A percentile compares a stretch with the other conserved stretches of the same genome.
phyloP scores from a whole-genome alignment of 2,329 filamentous ascomycete species.

The Colletotrichum salicis region DNA sequence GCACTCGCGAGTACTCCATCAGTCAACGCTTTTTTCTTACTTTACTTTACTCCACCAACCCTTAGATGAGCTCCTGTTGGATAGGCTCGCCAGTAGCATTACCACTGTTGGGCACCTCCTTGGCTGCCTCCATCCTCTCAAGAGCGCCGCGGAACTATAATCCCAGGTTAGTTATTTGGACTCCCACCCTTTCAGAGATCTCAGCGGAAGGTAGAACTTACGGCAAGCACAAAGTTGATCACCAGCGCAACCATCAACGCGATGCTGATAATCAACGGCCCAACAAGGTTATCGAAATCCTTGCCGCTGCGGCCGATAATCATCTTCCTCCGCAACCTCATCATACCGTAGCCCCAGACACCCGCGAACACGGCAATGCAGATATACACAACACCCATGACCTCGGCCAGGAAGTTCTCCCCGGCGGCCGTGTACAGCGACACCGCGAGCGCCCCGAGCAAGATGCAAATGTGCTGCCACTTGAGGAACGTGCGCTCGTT shows the following conservation, averaged over 20 bases:
- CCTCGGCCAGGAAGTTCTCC: constrained; percentile 78
- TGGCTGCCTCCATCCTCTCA: constrained; percentile 14
- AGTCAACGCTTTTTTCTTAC: not conserved
- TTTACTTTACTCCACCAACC: not conserved
- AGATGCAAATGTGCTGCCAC: constrained; percentile 94
- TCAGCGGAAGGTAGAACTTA: constrained; percentile 49
- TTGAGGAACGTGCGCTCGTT: constrained; percentile 99
- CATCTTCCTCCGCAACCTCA: constrained; percentile 78
- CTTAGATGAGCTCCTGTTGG: constrained; percentile 46
- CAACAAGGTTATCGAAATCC: constrained; percentile 90
- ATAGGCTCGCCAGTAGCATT: constrained; percentile 28
- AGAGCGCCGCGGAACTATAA: constrained; percentile 32
- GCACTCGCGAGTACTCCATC: not conserved
- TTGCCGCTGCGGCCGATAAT: constrained; percentile 88
- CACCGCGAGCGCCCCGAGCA: constrained; percentile 85
- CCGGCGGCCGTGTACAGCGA: constrained; percentile 91
- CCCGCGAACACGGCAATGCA: constrained; percentile 84
- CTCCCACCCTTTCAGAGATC: not conserved
- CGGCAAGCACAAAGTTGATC: constrained; percentile 90
- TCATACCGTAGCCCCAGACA: constrained; percentile 87
- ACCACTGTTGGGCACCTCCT: not conserved
- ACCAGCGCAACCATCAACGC: constrained; percentile 82
- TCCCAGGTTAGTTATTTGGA: not conserved
- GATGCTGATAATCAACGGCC: constrained; percentile 84
- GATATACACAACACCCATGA: constrained; percentile 86